Conservation (phyloP, 306 rosid species). For the Lathyrus aphaca region DNA sequence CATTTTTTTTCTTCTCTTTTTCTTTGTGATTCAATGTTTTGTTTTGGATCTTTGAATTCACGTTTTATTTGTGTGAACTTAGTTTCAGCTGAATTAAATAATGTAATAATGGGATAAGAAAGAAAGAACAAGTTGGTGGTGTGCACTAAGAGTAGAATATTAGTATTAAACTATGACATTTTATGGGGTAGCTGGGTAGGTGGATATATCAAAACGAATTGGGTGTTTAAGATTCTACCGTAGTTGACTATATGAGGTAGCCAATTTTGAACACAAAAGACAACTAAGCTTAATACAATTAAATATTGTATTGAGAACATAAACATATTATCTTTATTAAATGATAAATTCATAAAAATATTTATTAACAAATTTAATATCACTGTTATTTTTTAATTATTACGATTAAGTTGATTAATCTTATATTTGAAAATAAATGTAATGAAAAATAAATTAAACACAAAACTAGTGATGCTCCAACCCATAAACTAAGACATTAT, state of each 20-base stretch:
- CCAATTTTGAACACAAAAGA: background rate
- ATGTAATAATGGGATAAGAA: background rate
- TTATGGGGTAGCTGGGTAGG: slow-evolving; percentile 34
- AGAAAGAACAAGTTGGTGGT: background rate
- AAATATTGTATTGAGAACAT: too few relatives aligned
- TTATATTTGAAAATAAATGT: too few relatives aligned
- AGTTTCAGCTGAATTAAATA: background rate
- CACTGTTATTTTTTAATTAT: too few relatives aligned
- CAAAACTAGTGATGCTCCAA: too few relatives aligned
- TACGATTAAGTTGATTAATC: too few relatives aligned
- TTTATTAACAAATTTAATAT: too few relatives aligned
- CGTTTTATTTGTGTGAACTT: background rate
- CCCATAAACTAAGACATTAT: too few relatives aligned
- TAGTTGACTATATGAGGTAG: background rate
- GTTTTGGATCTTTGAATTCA: background rate
- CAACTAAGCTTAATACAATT: background rate
- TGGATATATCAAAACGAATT: slow-evolving; percentile 1
- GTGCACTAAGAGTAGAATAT: background rate
- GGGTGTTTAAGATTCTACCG: background rate
- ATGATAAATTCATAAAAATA: too few relatives aligned
- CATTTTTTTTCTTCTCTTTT: slow-evolving; percentile 36
- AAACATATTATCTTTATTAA: too few relatives aligned
- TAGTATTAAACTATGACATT: background rate
- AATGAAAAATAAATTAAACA: too few relatives aligned
- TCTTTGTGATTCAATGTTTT: background rate